phyloP scores from a whole-genome alignment of 805 yeast species.

The Komagataella populi region DNA sequence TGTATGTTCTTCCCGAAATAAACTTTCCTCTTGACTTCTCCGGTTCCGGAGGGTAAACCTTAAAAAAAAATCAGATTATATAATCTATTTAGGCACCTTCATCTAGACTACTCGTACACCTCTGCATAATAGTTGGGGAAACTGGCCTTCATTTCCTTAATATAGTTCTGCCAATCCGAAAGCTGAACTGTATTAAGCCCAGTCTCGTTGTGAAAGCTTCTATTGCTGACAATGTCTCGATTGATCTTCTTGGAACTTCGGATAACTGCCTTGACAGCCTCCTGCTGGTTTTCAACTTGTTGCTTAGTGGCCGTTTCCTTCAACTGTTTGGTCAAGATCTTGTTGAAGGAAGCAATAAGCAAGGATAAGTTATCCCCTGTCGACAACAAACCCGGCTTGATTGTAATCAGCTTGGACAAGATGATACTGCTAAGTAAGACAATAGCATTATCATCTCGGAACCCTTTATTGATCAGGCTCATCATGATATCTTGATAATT shows the following conservation, averaged over 20 bases:
- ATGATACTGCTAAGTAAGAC: conserved; percentile 38
- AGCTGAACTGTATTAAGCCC: background rate
- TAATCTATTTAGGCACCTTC: background rate
- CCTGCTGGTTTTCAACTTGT: conserved; percentile 45
- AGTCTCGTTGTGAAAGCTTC: background rate
- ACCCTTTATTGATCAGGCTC: conserved; percentile 31
- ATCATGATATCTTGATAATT: conserved; percentile 19
- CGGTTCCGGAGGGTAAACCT: background rate
- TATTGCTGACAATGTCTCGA: background rate
- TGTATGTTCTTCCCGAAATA: background rate
- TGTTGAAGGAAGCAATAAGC: conserved; percentile 23
- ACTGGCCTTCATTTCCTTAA: background rate
- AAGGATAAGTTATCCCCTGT: conserved; percentile 5
- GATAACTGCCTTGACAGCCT: conserved; percentile 19
- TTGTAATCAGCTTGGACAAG: conserved; percentile 22
- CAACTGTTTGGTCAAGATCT: conserved; percentile 31
- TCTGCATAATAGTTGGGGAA: background rate
- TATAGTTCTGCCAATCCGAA: background rate
- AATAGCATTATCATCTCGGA: conserved; percentile 50
- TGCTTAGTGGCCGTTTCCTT: conserved; percentile 55
- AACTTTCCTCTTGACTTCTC: background rate
- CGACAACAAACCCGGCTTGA: conserved; percentile 12
- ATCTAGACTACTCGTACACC: background rate
- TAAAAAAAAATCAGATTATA: background rate
- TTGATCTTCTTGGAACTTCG: conserved; percentile 15